Evolutionary conservation across 345 rosid genomes (phyloP).

Genomic region (Populus alba): DNA sequence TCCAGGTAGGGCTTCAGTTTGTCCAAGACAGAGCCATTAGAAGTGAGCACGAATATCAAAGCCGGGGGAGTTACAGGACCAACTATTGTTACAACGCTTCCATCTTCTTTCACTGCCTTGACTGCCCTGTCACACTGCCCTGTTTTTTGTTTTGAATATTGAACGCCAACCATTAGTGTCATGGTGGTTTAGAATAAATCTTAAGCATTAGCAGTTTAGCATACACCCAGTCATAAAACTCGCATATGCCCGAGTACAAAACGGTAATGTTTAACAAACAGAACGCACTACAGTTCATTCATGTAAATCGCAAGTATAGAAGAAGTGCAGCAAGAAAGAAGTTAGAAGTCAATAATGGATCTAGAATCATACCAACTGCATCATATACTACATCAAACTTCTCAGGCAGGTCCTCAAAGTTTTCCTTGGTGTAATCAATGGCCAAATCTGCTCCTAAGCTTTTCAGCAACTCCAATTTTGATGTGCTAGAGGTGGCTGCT

Average conservation of each 20-base stretch:
- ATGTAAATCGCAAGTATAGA: neutral
- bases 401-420: constrained; percentile 16
- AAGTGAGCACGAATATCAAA: neutral
- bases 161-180: neutral
- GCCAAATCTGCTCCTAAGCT: constrained; percentile 25
- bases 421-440: constrained; percentile 19
- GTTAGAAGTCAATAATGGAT: neutral
- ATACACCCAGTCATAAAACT: too few species aligned
- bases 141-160: neutral
- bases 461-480: constrained; percentile 16
- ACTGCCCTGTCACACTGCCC: constrained; percentile 10
- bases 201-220: too few species aligned
- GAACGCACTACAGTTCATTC: neutral
- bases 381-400: constrained; percentile 23
- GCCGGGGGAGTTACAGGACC: constrained; percentile 17
- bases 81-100: constrained; percentile 12
- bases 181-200: too few species aligned
- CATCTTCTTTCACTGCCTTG: constrained; percentile 23
- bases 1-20: constrained; percentile 19
- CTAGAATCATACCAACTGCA: constrained; percentile 18
- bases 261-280: too few species aligned
- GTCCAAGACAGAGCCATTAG: constrained; percentile 14
- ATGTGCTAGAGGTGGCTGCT: constrained; percentile 19
- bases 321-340: too few species aligned
- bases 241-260: too few species aligned